Base-by-base conservation (phyloP, 257 asterid genomes). In the Nicotiana tabacum region DNA sequence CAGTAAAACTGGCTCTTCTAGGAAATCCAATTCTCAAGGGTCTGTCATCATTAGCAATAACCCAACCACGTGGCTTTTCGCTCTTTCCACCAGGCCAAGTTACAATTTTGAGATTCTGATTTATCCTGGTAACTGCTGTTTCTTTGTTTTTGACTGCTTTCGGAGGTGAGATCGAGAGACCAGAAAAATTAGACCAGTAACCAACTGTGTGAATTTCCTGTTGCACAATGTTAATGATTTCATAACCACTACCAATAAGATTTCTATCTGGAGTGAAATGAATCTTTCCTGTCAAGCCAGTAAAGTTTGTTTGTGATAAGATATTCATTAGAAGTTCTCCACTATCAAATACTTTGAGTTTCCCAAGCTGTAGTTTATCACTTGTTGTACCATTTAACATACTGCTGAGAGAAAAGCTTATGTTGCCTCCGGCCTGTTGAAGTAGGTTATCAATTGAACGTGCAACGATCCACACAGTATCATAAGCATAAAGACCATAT, bases 61-160 rank as follows among this genome's bases (percentile, higher is more conserved):
- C 85, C 86, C 88, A 87, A 13, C 90, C 90, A 81, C 90, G 88
- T 9, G 90, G 88, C 72, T 39, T 87, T 46, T n/a, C 61, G 27
- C 81, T 83, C 68, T 29, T 81, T 43, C 88, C 88, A 32, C 90
- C 88, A 35, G 90, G 88, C 90, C 90, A 87, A 39, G 61, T 85
- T 66, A 83, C 83, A 61, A 70, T 30, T 1, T 32, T 84, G 82
- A 87, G 83, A 58, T 68, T 87, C 72, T 83, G 87, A 56, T 83
- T 84, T 53, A 67, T 53, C 17, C 29, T 55, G 33, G 81, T 65
- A 66, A n/a, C 43, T 21, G 56, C 51, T 7, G 35, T 67, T 30
- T 79, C 62, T 69, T 56, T 56, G 65, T 77, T 58, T 74, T 64
- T 43, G 43, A 37, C 58, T 17, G 39, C 17, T 56, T 87, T 77